A percentile compares a stretch with the other conserved stretches of the same genome.
phyloP scores from a whole-genome alignment of 2,329 filamentous ascomycete genomes.

The Fusarium compactum region DNA sequence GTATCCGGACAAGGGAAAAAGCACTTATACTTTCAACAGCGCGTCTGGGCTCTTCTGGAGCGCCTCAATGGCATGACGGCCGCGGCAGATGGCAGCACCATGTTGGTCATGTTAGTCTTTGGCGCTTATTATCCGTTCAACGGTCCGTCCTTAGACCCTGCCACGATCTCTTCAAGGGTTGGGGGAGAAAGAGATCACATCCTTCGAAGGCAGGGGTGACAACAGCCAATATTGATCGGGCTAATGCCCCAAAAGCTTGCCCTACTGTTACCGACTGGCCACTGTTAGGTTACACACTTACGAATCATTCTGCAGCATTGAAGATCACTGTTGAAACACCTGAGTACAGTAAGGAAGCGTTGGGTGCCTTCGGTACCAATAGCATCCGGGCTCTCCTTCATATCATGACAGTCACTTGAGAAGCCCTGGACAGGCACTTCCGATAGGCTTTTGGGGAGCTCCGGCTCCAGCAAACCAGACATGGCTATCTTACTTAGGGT shows the following conservation, averaged over 20 bases:
- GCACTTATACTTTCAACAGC: slow-evolving; percentile 16
- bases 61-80: slow-evolving; percentile 35
- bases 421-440: background rate
- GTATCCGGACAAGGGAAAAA: slow-evolving; percentile 16
- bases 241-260: background rate
- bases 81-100: slow-evolving; percentile 38
- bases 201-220: background rate
- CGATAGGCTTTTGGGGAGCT: background rate
- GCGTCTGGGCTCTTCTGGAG: slow-evolving; percentile 39
- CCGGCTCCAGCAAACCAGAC: background rate
- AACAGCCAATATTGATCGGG: background rate
- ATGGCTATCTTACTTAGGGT: background rate
- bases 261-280: background rate
- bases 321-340: background rate
- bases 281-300: background rate
- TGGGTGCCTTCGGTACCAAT: background rate
- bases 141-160: background rate
- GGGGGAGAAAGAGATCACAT: background rate
- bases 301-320: slow-evolving; percentile 3
- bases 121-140: slow-evolving; percentile 6
- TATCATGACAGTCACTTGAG: background rate
- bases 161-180: background rate
- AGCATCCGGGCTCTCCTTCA: background rate
- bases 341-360: background rate
- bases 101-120: slow-evolving; percentile 15